These are phyloP conservation scores for Mycoemilia scoparia DNA, from an alignment of 192 early-diverging fungal genomes.

Conservation along the genomic window DNA sequence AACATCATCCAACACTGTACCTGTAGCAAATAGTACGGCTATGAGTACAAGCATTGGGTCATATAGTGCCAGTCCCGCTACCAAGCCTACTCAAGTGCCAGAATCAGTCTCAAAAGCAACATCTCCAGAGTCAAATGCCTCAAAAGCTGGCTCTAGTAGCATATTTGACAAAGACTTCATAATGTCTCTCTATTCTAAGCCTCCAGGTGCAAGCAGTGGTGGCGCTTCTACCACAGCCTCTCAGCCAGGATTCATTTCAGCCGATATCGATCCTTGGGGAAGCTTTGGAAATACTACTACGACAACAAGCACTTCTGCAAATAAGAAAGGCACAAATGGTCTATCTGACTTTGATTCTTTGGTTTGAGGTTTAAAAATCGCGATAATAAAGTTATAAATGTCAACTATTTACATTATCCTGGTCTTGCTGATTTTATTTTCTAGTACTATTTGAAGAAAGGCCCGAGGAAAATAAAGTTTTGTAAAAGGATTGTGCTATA, in stretches of 20 bases:
- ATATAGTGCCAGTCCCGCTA: conserved; percentile 3
- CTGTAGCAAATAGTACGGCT: not conserved
- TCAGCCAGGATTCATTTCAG: too few species aligned
- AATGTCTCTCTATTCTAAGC: conserved; percentile 27
- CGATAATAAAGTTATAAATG: not conserved
- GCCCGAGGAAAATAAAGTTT: too few species aligned
- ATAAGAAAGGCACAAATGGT: not conserved
- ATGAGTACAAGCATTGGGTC: not conserved
- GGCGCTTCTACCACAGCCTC: too few species aligned
- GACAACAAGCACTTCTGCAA: too few species aligned
- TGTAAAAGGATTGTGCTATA: too few species aligned
- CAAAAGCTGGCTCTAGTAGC: conserved; percentile 6
- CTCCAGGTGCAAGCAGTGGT: too few species aligned
- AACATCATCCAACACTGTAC: not conserved
- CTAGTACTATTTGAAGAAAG: too few species aligned
- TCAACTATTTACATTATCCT: not conserved
- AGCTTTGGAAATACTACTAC: too few species aligned
- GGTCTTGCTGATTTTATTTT: too few species aligned
- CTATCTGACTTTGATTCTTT: not conserved
- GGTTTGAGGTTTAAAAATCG: not conserved
- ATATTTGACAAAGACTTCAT: conserved; percentile 26
- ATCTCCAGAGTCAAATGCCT: not conserved
- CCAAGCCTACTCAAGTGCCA: conserved; percentile 3
- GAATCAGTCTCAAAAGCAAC: conserved; percentile 1
- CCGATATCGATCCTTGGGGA: too few species aligned